Conservation (phyloP, 345 rosid genomes). For the Populus nigra region DNA sequence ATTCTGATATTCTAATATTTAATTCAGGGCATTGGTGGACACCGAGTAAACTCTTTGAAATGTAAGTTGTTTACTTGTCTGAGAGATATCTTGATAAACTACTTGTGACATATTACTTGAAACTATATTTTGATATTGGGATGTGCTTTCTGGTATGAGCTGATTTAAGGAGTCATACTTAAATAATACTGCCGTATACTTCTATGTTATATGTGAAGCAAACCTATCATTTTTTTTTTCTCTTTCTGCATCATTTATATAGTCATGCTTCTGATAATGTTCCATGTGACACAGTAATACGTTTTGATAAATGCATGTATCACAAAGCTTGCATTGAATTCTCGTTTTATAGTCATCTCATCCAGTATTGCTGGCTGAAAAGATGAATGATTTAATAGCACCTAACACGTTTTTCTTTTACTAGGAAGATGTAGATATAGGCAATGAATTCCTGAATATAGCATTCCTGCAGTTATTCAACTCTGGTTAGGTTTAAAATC, state of each 20-base stretch:
- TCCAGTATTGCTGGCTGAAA: background rate
- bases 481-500: background rate
- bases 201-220: no score
- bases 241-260: background rate
- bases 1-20: constrained; percentile 59
- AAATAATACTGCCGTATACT: background rate
- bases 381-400: background rate
- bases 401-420: background rate
- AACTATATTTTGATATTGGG: background rate
- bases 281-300: background rate
- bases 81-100: background rate
- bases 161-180: background rate
- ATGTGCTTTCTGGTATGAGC: background rate
- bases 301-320: background rate
- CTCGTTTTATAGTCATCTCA: background rate
- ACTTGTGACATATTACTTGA: background rate
- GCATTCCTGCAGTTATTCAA: background rate
- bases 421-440: background rate
- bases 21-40: constrained; percentile 87
- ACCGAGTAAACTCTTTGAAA: constrained; percentile 59
- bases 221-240: no score
- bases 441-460: background rate
- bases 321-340: background rate
- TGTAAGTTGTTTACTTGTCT: constrained; percentile 42
- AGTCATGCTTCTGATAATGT: background rate